These are phyloP conservation scores for Triticum aestivum DNA, from an alignment of 176 grass and related monocot species.

Conservation along the genomic window DNA sequence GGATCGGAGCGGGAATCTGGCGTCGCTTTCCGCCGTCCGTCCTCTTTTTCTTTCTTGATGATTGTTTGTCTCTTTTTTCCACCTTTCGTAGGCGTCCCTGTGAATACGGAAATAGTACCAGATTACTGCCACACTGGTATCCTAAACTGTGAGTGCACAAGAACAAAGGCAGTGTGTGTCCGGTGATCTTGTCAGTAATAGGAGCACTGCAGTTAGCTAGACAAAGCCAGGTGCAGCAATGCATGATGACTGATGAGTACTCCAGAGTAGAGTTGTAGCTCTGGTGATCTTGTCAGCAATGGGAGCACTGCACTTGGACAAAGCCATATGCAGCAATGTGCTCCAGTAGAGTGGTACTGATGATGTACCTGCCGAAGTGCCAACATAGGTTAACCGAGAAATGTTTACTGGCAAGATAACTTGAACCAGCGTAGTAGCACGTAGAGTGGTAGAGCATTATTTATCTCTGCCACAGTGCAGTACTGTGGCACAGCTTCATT, in stretches of 20 bases:
- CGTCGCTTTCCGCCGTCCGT: not conserved
- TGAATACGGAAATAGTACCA: constrained; percentile 32
- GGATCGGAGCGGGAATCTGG: not conserved
- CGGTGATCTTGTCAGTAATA: no score
- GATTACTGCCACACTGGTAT: not conserved
- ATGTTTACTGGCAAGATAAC: not conserved
- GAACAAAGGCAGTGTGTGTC: not conserved
- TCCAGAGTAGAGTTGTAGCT: no score
- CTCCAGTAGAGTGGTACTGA: not conserved
- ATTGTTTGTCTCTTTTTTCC: not conserved
- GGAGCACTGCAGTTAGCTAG: not conserved
- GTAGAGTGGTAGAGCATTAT: no score
- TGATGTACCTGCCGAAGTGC: not conserved
- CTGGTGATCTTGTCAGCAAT: not conserved
- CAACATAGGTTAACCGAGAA: not conserved
- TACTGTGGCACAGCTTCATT: not conserved
- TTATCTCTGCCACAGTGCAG: not conserved
- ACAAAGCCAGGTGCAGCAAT: no score
- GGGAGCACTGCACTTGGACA: not conserved
- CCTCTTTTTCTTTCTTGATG: not conserved
- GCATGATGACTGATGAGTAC: no score
- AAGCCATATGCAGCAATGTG: not conserved
- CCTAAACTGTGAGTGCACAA: not conserved
- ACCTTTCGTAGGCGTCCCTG: not conserved
- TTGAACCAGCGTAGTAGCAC: not conserved